phyloP scores from a whole-genome alignment of 768 basidiomycete species.

The Naganishia vaughanmartiniae region DNA sequence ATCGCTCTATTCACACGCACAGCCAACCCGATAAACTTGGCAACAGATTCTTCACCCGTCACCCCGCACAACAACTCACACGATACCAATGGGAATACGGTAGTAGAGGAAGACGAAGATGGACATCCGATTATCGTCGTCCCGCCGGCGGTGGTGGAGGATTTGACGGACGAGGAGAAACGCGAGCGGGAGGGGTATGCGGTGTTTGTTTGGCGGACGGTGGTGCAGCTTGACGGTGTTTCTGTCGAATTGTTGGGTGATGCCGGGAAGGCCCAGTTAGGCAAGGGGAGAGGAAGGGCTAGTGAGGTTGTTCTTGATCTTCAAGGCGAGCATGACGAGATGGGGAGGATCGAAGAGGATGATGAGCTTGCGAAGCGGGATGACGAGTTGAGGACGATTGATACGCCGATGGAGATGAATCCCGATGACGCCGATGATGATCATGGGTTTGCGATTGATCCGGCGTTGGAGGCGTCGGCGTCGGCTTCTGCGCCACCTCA shows the following conservation, averaged over 20 bases:
- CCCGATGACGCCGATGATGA: too few species aligned
- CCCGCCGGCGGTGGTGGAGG: background rate
- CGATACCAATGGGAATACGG: too few species aligned
- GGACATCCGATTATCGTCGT: background rate
- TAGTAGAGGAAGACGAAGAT: background rate
- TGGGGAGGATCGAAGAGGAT: background rate
- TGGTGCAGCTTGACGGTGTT: slow-evolving; percentile 1
- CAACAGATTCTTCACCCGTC: background rate
- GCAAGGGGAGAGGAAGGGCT: background rate
- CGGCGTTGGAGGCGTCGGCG: background rate
- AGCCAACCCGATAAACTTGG: slow-evolving; percentile 17
- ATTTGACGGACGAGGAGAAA: slow-evolving; percentile 7
- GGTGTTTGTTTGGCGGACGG: slow-evolving; percentile 25
- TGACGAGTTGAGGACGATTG: slow-evolving; percentile 3
- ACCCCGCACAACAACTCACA: slow-evolving; percentile 3
- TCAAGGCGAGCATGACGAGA: background rate
- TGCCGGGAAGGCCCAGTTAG: background rate
- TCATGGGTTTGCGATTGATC: slow-evolving; percentile 5
- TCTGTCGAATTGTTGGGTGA: background rate
- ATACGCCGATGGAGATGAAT: background rate
- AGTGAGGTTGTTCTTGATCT: background rate
- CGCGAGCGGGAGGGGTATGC: slow-evolving; percentile 16
- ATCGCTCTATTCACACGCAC: slow-evolving; percentile 19
- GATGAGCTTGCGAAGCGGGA: background rate
- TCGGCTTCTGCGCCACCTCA: background rate